Base-by-base conservation (phyloP, 495 filamentous ascomycete genomes). In the Sabuloglossum arenarium region DNA sequence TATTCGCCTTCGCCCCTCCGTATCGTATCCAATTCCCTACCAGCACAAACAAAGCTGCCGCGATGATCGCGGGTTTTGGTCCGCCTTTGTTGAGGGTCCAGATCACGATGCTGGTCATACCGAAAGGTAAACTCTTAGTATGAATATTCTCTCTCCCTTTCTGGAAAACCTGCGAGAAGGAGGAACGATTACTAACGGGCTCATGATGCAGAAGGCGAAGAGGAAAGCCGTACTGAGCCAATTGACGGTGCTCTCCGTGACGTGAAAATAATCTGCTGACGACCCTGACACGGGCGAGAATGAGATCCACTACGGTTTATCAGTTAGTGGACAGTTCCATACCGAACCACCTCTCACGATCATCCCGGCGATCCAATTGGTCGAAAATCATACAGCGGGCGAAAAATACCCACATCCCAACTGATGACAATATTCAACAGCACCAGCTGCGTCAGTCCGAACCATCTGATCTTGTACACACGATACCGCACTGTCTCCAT, bases 21-120 rank as follows among this genome's bases (percentile, higher is more conserved):
- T 90, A 95, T 58, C 91, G 83, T 61, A 98, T 79, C 88, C 90
- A 95, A 70, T 93, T 95, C 0, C 90, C 91, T 0, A 80, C 61
- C 1, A 97, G 73, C 16, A 87, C 71, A 19, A 98, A 75, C 3
- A 79, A 63, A 14, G 86, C 82, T 3, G 86, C 75, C 39, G 65
- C 73, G 46, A 94, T 70, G 64, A 97, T 88, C 55, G 86, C 79
- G 23, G 70, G 74, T 67, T 85, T 91, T 11, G 89, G 86, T 6
- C 83, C 81, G 24, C 84, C 82, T 65, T 72, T 76, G 66, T 95
- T 83, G 49, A 98, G 75, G 46, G 79, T 80, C 66, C 81, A 85
- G 60, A 96, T 81, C 30, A 81, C 79, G 21, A 81, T 65, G 1
- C 78, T 81, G 47, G 19, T 16, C 34, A 14, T 39, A 19, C 27